Evolutionary conservation across 1,284 basidiomycete genomes (phyloP).

Genomic region (Wallemia ichthyophaga): DNA sequence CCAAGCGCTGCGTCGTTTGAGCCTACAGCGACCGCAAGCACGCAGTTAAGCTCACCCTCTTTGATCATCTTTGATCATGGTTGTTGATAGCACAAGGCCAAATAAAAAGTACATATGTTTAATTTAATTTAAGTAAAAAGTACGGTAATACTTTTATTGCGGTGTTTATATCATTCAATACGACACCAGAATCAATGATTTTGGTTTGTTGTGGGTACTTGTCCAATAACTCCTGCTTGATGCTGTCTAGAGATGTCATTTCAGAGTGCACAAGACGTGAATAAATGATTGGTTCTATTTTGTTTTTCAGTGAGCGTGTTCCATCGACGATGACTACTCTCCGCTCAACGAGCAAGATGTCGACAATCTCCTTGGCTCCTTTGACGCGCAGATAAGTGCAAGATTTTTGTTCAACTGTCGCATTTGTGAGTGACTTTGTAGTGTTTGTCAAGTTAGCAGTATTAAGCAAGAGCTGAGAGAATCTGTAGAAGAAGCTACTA

Average conservation of each 20-base stretch:
- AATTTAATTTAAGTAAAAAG: background rate
- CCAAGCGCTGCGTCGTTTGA: conserved; percentile 4
- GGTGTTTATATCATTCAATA: background rate
- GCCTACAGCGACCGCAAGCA: no score
- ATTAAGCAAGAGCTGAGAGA: background rate
- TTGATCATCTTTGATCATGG: background rate
- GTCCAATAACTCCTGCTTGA: background rate
- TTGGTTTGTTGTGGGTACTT: background rate
- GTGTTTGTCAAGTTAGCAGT: background rate
- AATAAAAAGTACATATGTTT: background rate
- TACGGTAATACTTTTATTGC: background rate
- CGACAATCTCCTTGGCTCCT: background rate
- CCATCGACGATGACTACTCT: background rate
- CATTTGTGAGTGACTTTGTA: background rate
- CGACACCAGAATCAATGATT: background rate
- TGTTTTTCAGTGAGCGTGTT: background rate
- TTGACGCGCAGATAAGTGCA: background rate
- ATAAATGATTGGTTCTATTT: background rate
- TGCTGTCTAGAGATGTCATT: background rate
- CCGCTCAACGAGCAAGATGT: background rate
- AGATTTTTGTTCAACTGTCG: background rate
- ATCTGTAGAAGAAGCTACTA: background rate
- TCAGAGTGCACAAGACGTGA: background rate
- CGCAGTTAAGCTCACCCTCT: background rate
- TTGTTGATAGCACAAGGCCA: no score